Evolutionary conservation across 257 asterid genomes (phyloP).

Genomic region (Solanum gandarillasii): DNA sequence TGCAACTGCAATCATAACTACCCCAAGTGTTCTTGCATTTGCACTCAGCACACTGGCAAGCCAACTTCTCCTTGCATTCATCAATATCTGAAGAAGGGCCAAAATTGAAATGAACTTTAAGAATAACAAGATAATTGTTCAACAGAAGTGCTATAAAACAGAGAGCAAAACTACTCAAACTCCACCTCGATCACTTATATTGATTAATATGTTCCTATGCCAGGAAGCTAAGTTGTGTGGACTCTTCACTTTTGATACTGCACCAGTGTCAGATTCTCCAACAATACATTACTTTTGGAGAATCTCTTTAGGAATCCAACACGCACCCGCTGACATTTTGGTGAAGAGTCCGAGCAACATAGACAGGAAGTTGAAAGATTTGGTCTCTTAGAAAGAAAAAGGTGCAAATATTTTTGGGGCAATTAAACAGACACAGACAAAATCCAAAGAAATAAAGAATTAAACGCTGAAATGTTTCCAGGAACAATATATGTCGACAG

Average conservation of each 20-base stretch:
- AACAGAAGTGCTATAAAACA: neutral
- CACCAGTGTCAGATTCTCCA: neutral
- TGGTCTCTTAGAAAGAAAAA: neutral
- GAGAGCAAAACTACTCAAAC: neutral
- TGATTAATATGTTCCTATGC: neutral
- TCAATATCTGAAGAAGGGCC: slow-evolving; percentile 44
- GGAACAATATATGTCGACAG: neutral
- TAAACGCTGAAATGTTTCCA: neutral
- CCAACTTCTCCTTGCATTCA: slow-evolving; percentile 70
- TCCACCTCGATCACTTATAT: neutral
- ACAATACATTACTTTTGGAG: neutral
- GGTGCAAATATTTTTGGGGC: neutral
- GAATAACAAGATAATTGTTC: neutral
- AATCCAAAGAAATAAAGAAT: neutral
- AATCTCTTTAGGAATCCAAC: neutral
- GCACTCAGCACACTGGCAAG: slow-evolving; percentile 77
- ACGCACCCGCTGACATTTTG: neutral
- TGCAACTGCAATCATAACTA: slow-evolving; percentile 78
- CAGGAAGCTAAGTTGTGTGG: neutral
- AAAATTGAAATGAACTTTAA: slow-evolving; percentile 1
- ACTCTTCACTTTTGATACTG: neutral
- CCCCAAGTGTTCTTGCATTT: slow-evolving; percentile 95
- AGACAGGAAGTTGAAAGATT: neutral
- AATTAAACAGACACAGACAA: neutral
- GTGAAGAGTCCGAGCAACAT: neutral